Percentiles rank a stretch among this genome's conserved stretches.
Evolutionary conservation across 2,329 filamentous ascomycete genomes (phyloP).

Genomic region (Nigrograna mackinnonii): DNA sequence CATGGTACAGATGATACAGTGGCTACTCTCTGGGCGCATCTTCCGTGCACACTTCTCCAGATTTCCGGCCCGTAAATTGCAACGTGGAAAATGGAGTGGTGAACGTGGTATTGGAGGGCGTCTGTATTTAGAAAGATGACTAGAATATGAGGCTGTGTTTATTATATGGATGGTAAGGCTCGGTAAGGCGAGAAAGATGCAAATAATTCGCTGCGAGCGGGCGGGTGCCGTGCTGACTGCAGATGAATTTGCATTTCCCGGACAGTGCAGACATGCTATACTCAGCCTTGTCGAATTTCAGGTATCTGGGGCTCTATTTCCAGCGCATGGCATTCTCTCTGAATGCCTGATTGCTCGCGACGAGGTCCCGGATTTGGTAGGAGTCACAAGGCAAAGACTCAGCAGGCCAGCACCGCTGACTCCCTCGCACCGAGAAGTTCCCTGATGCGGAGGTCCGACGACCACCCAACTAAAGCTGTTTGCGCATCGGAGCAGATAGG

Average conservation of each 20-base stretch:
- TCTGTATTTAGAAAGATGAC: background rate
- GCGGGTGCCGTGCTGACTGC: conserved; percentile 37
- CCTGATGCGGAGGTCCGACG: too few species aligned
- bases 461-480: too few species aligned
- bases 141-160: background rate
- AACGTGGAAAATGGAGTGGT: conserved; percentile 5
- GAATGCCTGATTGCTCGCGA: too few species aligned
- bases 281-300: conserved; percentile 31
- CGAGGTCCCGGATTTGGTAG: too few species aligned
- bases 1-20: too few species aligned
- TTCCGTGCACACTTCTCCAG: conserved; percentile 6
- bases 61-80: conserved; percentile 8
- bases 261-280: conserved; percentile 21
- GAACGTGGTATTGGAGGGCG: background rate
- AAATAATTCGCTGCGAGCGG: conserved; percentile 5
- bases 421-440: too few species aligned
- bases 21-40: too few species aligned
- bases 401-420: too few species aligned
- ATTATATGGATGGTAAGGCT: background rate
- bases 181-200: background rate
- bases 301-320: background rate
- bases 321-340: too few species aligned
- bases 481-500: too few species aligned
- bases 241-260: conserved; percentile 17
- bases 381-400: too few species aligned